Evolutionary conservation across 2,329 filamentous ascomycete species (phyloP).

Genomic region (Leptodontidium sp.): DNA sequence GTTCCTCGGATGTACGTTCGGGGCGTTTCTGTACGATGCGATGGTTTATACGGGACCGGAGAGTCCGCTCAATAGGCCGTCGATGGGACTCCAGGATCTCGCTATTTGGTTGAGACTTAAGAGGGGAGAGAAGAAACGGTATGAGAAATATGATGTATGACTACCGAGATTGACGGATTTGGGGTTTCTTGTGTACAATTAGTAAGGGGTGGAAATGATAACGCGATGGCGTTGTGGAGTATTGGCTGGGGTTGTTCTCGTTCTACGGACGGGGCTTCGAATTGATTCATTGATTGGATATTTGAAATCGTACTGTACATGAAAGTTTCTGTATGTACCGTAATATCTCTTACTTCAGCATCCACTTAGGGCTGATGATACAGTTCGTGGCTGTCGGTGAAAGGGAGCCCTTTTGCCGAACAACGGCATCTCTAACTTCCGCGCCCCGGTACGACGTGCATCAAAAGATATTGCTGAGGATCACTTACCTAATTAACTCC

Average conservation of each 20-base stretch:
- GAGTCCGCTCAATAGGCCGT: conserved; percentile 74
- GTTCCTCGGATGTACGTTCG: conserved; percentile 69
- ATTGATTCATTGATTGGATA: not conserved
- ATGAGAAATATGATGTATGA: conserved; percentile 35
- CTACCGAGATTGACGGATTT: not conserved
- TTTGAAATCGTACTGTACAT: too few species aligned
- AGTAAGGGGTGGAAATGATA: not conserved
- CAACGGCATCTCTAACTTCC: not conserved
- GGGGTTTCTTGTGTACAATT: too few species aligned
- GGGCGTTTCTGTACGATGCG: conserved; percentile 72
- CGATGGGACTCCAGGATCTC: conserved; percentile 66
- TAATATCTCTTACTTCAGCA: too few species aligned
- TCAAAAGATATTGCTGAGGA: not conserved
- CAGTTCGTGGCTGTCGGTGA: not conserved
- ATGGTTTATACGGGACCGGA: conserved; percentile 72
- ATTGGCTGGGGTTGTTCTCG: too few species aligned
- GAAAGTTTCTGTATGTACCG: too few species aligned
- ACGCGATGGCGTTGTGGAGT: not conserved
- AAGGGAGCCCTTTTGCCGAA: not conserved
- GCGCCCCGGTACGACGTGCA: not conserved
- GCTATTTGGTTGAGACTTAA: conserved; percentile 31
- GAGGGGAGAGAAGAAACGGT: conserved; percentile 27
- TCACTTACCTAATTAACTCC: too few species aligned
- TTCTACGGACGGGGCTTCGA: too few species aligned
- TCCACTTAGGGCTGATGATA: not conserved